These are phyloP conservation scores for Solanum stenotomum DNA, from an alignment of 257 asterid species.

Conservation along the genomic window DNA sequence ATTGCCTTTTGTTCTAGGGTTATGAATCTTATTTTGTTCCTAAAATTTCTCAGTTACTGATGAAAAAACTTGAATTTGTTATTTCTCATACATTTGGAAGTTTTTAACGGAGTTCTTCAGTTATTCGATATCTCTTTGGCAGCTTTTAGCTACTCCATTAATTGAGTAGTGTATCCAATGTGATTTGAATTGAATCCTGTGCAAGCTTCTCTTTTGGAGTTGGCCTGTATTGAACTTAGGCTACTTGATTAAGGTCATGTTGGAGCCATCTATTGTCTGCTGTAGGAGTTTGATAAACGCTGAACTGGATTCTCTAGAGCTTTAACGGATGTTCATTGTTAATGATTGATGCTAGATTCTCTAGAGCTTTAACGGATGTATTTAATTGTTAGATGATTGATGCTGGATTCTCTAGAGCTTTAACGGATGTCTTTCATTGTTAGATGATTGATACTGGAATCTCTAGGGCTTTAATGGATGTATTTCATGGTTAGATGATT, in stretches of 20 bases:
- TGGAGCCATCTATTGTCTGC: neutral
- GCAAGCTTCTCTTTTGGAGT: too few relatives aligned
- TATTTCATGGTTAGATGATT: neutral
- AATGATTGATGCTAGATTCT: neutral
- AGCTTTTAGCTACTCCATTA: neutral
- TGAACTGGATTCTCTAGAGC: neutral
- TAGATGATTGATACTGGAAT: neutral
- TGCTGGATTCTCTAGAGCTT: too few relatives aligned
- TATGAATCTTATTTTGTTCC: neutral
- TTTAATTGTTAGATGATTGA: too few relatives aligned
- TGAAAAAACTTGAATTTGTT: neutral
- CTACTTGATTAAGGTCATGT: neutral
- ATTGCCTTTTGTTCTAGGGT: neutral
- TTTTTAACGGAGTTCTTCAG: neutral
- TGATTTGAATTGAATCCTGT: neutral
- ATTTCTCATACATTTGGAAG: neutral
- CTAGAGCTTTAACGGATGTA: neutral
- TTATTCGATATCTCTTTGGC: neutral
- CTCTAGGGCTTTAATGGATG: neutral
- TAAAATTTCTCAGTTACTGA: neutral
- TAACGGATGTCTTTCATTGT: too few relatives aligned
- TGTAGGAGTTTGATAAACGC: neutral
- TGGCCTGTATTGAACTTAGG: neutral
- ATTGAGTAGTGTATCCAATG: neutral
- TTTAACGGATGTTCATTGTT: too few relatives aligned